Evolutionary conservation across 768 basidiomycete species (phyloP).

Genomic region (Panaeolus papilionaceus): DNA sequence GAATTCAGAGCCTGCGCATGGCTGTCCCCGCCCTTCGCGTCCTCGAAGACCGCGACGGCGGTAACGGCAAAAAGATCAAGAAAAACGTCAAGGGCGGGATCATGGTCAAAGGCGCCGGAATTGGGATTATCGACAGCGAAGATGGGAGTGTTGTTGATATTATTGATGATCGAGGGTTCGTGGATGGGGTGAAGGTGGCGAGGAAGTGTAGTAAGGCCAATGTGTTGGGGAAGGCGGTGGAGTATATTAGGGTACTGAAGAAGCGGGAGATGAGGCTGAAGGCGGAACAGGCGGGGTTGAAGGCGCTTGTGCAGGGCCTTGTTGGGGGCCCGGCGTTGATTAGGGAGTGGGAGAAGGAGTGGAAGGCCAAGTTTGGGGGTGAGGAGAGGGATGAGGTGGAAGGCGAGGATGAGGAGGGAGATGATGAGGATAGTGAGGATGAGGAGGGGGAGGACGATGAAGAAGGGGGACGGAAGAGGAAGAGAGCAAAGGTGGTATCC

Average conservation of each 20-base stretch:
- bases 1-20: constrained; percentile 80
- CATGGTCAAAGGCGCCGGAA: constrained; percentile 42
- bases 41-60: constrained; percentile 64
- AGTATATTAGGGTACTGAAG: constrained; percentile 91
- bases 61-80: constrained; percentile 52
- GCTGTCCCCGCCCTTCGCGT: constrained; percentile 86
- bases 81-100: constrained; percentile 50
- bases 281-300: constrained; percentile 79
- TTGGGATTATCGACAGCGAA: constrained; percentile 35
- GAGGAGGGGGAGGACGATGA: constrained; percentile 57
- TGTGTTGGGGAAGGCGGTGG: constrained; percentile 88
- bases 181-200: constrained; percentile 92
- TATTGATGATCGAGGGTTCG: constrained; percentile 84
- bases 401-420: constrained; percentile 57
- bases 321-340: constrained; percentile 77
- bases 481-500: constrained; percentile 60
- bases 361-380: constrained; percentile 77
- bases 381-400: constrained; percentile 75
- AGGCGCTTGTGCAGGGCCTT: constrained; percentile 69
- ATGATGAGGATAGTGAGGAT: constrained; percentile 63
- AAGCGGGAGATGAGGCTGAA: constrained; percentile 73
- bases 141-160: constrained; percentile 53
- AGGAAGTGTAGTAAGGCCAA: constrained; percentile 92
- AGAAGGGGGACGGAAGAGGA: constrained; percentile 60
- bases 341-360: constrained; percentile 78